These are phyloP conservation scores for Triangularia setosa DNA, from an alignment of 2,329 filamentous ascomycete genomes.

Conservation along the genomic window DNA sequence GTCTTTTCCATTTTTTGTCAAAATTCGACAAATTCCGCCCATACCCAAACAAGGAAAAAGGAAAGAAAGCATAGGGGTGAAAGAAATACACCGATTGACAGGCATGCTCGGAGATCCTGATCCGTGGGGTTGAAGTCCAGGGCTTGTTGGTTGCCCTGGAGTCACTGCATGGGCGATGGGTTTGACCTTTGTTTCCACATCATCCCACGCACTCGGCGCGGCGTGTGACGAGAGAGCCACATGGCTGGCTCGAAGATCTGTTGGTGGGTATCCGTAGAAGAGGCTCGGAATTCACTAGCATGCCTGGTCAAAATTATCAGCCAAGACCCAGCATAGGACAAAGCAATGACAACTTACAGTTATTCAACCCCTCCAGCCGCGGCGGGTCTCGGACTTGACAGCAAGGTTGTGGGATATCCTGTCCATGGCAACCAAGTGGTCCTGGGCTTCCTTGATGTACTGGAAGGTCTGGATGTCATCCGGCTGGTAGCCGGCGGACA, in stretches of 20 bases:
- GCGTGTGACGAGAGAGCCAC: conserved; percentile 5
- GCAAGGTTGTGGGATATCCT: conserved; percentile 44
- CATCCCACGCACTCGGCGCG: neutral
- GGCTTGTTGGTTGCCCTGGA: neutral
- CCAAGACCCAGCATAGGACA: too few species aligned
- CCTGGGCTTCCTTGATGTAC: conserved; percentile 49
- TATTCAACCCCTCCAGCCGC: conserved; percentile 36
- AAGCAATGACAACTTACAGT: conserved; percentile 26
- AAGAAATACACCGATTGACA: neutral
- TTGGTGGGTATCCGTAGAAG: too few species aligned
- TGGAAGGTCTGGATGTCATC: conserved; percentile 51
- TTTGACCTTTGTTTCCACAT: conserved; percentile 7
- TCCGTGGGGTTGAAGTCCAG: neutral
- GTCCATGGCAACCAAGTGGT: conserved; percentile 48
- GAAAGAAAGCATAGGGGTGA: neutral
- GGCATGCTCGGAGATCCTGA: conserved; percentile 1
- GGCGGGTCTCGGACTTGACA: conserved; percentile 30
- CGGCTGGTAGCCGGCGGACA: conserved; percentile 47
- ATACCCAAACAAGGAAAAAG: neutral
- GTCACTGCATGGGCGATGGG: neutral
- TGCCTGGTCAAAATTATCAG: too few species aligned
- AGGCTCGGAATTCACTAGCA: too few species aligned
- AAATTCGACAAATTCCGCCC: neutral
- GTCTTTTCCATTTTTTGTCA: neutral
- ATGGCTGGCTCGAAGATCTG: neutral